Base-by-base conservation (phyloP, 2,329 filamentous ascomycete species). In the Beauveria rudraprayagi region DNA sequence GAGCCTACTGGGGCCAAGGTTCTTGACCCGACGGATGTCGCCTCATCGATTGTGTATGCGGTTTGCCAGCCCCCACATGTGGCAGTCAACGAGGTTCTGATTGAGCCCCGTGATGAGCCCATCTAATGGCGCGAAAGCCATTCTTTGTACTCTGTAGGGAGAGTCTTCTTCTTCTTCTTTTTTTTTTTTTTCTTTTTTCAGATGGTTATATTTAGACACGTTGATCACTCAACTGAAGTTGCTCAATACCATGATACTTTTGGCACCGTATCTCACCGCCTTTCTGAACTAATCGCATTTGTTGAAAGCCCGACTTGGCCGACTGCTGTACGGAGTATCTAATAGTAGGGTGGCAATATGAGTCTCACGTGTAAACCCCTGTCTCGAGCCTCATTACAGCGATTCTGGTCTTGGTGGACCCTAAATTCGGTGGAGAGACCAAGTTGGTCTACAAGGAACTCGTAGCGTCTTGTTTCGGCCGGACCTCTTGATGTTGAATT, bases 1-100 rank as follows among this genome's bases (percentile, higher is more conserved):
- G 85, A 88, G 75, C 88, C 89, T 2, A 81, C 85, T 3, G 90
- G 89, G 0, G 89, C 89, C 1, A 85, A 88, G 78, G 86, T 92
- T 1, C 74, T 93, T n/a, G 82, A 88, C 65, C 78, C 89, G 0
- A 83, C 86, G 54, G 89, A 93, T 71, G 85, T 92, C 16, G 90
- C 90, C 0, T 79, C 77, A 11, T 82, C 87, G 11, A 90, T 93
- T 68, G 79, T 92, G 4, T 92, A 87, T 72, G 90, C 90, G 1
- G 76, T 93, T 19, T 82, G 82, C 63, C 88, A 92, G 77, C 89
- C 89, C 0, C 78, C 83, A 59, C 86, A 92, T 74, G 89, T 92
- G 48, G 83, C 88, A 46, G 86, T 93, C 1, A 93, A 93, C 66
- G 90, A 93, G 76, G 81, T 93, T 4, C 71, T 93, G 71, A 89